phyloP scores from a whole-genome alignment of 768 basidiomycete species.

The Tremella yokohamensis region DNA sequence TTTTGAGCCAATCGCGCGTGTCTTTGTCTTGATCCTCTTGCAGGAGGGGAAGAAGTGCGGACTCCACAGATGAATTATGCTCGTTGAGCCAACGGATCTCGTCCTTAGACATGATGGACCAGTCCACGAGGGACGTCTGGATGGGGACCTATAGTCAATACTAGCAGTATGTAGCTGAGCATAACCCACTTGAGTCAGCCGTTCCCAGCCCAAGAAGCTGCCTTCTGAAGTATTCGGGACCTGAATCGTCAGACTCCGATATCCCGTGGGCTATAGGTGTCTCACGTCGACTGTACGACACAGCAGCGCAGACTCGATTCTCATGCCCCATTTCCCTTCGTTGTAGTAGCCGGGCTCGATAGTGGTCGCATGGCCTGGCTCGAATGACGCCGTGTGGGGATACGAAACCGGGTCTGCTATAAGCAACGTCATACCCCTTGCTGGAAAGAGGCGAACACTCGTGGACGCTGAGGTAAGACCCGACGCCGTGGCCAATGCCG shows the following conservation, averaged over 20 bases:
- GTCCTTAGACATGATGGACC: conserved; percentile 73
- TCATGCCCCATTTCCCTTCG: conserved; percentile 78
- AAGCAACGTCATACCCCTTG: not conserved
- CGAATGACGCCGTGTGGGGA: conserved; percentile 63
- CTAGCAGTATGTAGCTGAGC: not conserved
- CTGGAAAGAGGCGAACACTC: conserved; percentile 37
- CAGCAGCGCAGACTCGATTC: conserved; percentile 80
- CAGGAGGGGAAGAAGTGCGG: conserved; percentile 37
- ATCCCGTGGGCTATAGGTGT: conserved; percentile 7
- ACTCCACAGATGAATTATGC: conserved; percentile 38
- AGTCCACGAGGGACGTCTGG: conserved; percentile 83
- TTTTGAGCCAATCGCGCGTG: conserved; percentile 43
- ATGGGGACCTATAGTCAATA: conserved; percentile 74
- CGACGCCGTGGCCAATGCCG: conserved; percentile 50
- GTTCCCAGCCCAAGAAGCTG: conserved; percentile 76
- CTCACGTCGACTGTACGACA: conserved; percentile 66
- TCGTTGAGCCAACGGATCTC: conserved; percentile 82
- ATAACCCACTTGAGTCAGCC: conserved; percentile 60
- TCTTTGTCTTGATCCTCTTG: conserved; percentile 34
- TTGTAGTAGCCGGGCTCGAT: conserved; percentile 92
- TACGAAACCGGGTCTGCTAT: conserved; percentile 66
- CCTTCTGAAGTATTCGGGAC: conserved; percentile 53
- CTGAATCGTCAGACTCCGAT: too few species aligned
- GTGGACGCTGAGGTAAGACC: conserved; percentile 48
- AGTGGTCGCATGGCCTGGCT: conserved; percentile 83